phyloP scores from a whole-genome alignment of 2,329 filamentous ascomycete species.

The Arthrobotrys megalospora region DNA sequence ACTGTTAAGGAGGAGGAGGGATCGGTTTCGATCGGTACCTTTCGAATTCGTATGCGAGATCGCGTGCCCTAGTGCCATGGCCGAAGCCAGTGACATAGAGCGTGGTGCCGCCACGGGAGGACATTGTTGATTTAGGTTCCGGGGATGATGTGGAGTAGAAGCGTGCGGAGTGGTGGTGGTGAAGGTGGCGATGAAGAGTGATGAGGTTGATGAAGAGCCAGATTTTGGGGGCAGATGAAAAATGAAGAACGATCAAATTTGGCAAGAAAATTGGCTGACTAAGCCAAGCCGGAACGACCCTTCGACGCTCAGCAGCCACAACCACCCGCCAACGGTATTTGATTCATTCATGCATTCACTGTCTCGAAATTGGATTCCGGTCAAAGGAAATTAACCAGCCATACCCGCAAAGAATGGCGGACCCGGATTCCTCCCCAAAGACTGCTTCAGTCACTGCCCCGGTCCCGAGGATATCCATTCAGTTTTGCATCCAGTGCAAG shows the following conservation, averaged over 20 bases:
- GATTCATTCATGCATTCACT: neutral
- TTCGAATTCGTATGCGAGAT: constrained; percentile 76
- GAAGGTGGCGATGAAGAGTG: constrained; percentile 19
- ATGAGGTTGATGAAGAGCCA: constrained; percentile 35
- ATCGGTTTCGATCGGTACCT: constrained; percentile 64
- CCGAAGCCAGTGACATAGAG: constrained; percentile 80
- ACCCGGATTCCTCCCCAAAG: constrained; percentile 18
- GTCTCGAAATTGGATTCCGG: constrained; percentile 5
- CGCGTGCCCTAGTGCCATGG: constrained; percentile 98
- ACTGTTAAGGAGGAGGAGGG: constrained; percentile 61
- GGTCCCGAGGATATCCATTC: constrained; percentile 72
- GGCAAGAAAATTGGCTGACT: constrained; percentile 31
- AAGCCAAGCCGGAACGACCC: constrained; percentile 4
- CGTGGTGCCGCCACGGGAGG: constrained; percentile 64
- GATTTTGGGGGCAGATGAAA: constrained; percentile 17
- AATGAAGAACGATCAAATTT: constrained; percentile 37
- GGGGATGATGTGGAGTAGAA: constrained; percentile 16
- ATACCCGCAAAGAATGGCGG: constrained; percentile 25
- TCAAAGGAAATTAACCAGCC: neutral
- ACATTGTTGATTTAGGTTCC: constrained; percentile 60
- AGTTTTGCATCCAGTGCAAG: constrained; percentile 93
- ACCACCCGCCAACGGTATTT: neutral
- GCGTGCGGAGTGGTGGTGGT: constrained; percentile 11
- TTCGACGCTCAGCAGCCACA: neutral
- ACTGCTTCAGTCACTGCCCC: constrained; percentile 50